Base-by-base conservation (phyloP, 306 rosid genomes). In the Chamaecrista fasciculata region DNA sequence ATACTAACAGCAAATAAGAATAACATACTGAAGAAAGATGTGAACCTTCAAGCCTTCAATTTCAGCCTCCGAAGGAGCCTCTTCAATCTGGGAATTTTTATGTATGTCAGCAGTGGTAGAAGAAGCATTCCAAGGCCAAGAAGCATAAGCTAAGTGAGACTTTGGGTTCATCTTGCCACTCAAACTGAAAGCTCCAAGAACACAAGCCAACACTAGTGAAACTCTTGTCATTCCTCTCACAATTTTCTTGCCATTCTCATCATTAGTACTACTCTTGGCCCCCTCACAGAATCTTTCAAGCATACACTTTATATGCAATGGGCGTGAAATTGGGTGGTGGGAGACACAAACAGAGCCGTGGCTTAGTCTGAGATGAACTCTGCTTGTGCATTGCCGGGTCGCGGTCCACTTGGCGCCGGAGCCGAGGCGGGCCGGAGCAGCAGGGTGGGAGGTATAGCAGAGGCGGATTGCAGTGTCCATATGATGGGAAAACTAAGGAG, bases 391-490 rank as follows among this genome's bases (percentile, higher is more conserved):
- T 58, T 48, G 7, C 56, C n/a, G n/a, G n/a, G 42, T 49, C 58
- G 66, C n/a, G 57, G 42, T 26, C 25, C 37, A 57, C 14, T 11
- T 31, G 52, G 53, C 24, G 31, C 26, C 10, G 15, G 51, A 52
- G 28, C 11, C 2, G 33, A 5, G 64, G 44, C 50, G 70, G 18
- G 19, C n/a, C n/a, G 47, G 29, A 40, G 19, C 60, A 16, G 48
- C 14, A 42, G 43, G 74, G 23, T 57, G 29, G 24, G 61, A 24
- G 5, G 16, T 46, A 62, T 34, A 19, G 40, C 55, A 56, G 14
- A 58, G 71, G 61, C 21, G 12, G 40, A 79, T 63, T 37, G 73
- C 61, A 50, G 69, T 58, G 62, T 75, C 80, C 84, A 80, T 80
- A 2, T 53, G 23, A 5, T 44, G 62, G 25, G 43, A 69, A 29